Evolutionary conservation across 805 yeast species (phyloP), one percentile per base, ranked within the genome.

Genomic region (Tetrapisispora pingtungensis): DNA sequence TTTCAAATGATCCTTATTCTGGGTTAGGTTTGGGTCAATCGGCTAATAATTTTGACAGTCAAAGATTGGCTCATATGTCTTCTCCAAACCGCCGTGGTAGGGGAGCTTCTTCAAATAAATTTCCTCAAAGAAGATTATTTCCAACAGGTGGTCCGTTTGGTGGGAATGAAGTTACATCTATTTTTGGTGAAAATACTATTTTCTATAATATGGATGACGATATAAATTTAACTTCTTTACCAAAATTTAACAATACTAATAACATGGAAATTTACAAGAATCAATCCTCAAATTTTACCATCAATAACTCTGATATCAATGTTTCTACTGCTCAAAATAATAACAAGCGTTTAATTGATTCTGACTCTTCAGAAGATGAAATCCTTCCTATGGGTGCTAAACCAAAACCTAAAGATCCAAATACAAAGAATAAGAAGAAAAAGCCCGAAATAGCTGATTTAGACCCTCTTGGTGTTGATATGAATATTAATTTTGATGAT

Each of bases 141-240:
- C 95, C 96, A 7, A 90, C 96, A 0, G 87, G 88, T 14, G 98
- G 98, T 0, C 98, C 98, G 1, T 90, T 90, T 70, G 98, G 98
- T 26, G 98, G 98, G 19, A 81, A 90, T 48, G 97, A 90, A 59
- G 95, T 87, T 1, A 74, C 80, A 7, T 82, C 96, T 0, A 67
- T 90, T 27, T 87, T 88, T 62, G 89, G 93, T 6, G 73, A 75
- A 39, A 77, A 78, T 20, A 79, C 85, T 4, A 62, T 65, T 30
- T 57, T 59, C 33, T 61, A 60, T 41, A 55, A 54, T 20, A 53
- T 53, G 33, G 53, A 49, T 22, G 42, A 28, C 2, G 30, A 35
- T 24, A 34, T 33, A 17, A 30, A 34, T 7, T 40, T 44, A 13
- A 24, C 33, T 14, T 35, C 43, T 3, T 36, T 40, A n/a, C 40